Evolutionary conservation across 2,329 filamentous ascomycete genomes (phyloP), one percentile per base, ranked within the genome.

Genomic region (Aspergillus costaricaensis): DNA sequence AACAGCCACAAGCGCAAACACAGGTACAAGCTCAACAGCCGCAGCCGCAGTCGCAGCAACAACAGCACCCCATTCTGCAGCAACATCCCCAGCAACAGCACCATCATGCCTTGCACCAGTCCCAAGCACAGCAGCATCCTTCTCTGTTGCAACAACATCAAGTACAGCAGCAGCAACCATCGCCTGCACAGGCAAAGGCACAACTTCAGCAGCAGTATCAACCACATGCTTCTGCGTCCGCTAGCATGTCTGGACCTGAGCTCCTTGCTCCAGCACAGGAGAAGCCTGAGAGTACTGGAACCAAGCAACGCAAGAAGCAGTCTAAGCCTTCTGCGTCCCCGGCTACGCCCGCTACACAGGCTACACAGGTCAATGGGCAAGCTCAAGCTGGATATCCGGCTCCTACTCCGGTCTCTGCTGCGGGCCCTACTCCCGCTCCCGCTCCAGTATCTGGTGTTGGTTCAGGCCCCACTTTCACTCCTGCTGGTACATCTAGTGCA

Each of bases 41-140:
- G 1, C 59, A 58, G 15, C 60, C 57, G 25, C 60, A 59, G 21
- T 50, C 58, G 48, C 65, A 67, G 55, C 60, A 67, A 15, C 51
- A 63, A n/a, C 61, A 63, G 21, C 65, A 62, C 10, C 60, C 64
- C 21, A 50, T 50, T 7, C 4, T 27, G 27, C 49, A 51, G 15
- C 48, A 50, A 25, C 64, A 62, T 8, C 57, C 65, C 49, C 65
- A 63, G 36, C 51, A 52, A 12, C 65, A 66, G 57, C 68, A 68
- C 44, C 62, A 68, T 25, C 65, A 68, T 54, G 59, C 62, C 39
- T 39, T 38, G 50, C 67, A 68, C 39, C 60, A 61, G 32, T 51
- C 58, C 59, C 60, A 15, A 27, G 51, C 56, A 23, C 67, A 70
- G 55, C 62, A 58, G 7, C 69, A 70, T 55, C 64, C 70, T 48